Conservation (phyloP, 2,329 filamentous ascomycete genomes). For the Tolypocladium cylindrosporum region DNA sequence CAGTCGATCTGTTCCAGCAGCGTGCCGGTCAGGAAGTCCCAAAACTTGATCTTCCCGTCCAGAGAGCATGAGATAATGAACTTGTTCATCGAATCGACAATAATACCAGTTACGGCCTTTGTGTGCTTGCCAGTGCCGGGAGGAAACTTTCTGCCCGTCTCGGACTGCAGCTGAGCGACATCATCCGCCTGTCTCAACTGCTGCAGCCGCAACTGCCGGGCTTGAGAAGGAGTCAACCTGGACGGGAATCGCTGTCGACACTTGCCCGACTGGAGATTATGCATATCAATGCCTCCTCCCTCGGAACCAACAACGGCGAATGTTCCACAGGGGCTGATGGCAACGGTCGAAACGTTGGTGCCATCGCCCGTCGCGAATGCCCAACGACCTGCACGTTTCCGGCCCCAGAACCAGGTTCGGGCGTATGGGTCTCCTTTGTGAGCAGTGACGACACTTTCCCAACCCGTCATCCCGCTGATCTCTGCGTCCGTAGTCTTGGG, state of each 20-base stretch:
- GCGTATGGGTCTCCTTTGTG: slow-evolving; percentile 78
- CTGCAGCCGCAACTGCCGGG: slow-evolving; percentile 61
- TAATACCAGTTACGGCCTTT: slow-evolving; percentile 72
- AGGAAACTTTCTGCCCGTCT: slow-evolving; percentile 30
- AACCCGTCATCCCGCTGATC: slow-evolving; percentile 71
- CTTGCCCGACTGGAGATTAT: slow-evolving; percentile 87
- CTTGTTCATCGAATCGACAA: slow-evolving; percentile 83
- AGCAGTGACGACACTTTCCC: slow-evolving; percentile 94
- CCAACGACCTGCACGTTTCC: slow-evolving; percentile 88
- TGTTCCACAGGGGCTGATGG: slow-evolving; percentile 84
- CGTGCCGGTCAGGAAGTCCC: slow-evolving; percentile 82
- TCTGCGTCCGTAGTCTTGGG: slow-evolving; percentile 58
- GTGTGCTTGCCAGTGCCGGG: slow-evolving; percentile 63
- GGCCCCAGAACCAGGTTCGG: slow-evolving; percentile 96
- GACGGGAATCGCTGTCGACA: slow-evolving; percentile 85
- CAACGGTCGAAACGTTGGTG: slow-evolving; percentile 73
- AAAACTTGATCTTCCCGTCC: slow-evolving; percentile 94
- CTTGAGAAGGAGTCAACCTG: slow-evolving; percentile 65
- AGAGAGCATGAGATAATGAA: slow-evolving; percentile 75
- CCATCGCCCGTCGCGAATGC: slow-evolving; percentile 79
- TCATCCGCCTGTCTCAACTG: slow-evolving; percentile 49
- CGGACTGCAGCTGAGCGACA: slow-evolving; percentile 43
- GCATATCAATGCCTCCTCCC: slow-evolving; percentile 81
- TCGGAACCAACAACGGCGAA: slow-evolving; percentile 86
- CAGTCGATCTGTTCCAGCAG: slow-evolving; percentile 76